Evolutionary conservation across 306 rosid species (phyloP).

Genomic region (Canavalia ensiformis): DNA sequence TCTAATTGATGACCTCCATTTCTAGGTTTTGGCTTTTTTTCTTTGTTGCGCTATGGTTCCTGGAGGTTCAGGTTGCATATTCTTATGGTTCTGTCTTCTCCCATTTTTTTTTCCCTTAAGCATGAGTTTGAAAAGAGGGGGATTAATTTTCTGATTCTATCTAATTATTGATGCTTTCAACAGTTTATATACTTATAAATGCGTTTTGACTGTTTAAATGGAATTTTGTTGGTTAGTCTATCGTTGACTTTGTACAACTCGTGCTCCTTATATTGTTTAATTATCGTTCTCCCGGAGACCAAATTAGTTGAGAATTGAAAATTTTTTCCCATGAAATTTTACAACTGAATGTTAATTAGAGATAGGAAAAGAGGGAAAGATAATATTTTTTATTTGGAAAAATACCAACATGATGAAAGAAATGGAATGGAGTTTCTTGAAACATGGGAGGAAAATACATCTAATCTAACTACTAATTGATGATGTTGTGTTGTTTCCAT

Average conservation of each 20-base stretch:
- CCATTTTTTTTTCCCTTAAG: not conserved
- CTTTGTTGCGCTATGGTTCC: conserved; percentile 64
- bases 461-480: not conserved
- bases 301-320: too few relatives aligned
- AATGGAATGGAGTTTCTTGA: not conserved
- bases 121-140: conserved; percentile 29
- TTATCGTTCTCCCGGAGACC: not conserved
- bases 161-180: not conserved
- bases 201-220: conserved; percentile 24
- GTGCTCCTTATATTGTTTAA: not conserved
- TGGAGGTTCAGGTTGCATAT: conserved; percentile 73
- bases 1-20: conserved; percentile 46
- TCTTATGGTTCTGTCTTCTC: conserved; percentile 65
- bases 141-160: conserved; percentile 8
- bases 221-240: conserved; percentile 28
- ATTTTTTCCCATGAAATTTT: not conserved
- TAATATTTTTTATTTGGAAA: too few relatives aligned
- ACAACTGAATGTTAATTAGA: not conserved
- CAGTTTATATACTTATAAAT: conserved; percentile 11
- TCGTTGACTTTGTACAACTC: too few relatives aligned
- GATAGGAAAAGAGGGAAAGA: not conserved
- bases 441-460: not conserved
- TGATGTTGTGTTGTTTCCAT: conserved; percentile 27
- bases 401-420: not conserved
- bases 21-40: conserved; percentile 60